phyloP scores from a whole-genome alignment of 202 grass and related monocot genomes.

The Musa balbisiana region DNA sequence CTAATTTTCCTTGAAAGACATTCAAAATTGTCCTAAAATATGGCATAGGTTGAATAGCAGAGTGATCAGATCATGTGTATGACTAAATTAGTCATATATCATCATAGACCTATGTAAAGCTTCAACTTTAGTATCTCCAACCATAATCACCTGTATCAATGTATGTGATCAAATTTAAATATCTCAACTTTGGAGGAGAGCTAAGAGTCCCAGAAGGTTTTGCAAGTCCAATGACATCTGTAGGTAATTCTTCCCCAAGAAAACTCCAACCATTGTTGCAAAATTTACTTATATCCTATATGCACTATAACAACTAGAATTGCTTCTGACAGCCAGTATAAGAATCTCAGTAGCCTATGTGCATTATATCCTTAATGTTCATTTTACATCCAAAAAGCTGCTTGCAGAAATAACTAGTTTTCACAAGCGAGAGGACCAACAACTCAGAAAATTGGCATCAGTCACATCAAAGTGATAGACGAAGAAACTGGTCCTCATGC shows the following conservation, averaged over 20 bases:
- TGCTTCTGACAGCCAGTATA: neutral
- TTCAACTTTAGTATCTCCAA: neutral
- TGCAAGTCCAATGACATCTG: neutral
- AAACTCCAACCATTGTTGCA: neutral
- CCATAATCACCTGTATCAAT: neutral
- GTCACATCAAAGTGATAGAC: too few species aligned
- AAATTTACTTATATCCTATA: too few species aligned
- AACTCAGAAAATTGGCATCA: neutral
- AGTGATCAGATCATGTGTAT: neutral
- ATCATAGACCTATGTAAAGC: neutral
- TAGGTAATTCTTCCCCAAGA: neutral
- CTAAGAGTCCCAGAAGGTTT: neutral
- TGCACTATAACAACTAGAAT: too few species aligned
- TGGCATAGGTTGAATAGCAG: neutral
- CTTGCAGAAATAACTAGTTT: neutral
- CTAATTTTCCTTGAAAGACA: neutral
- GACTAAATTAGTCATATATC: neutral
- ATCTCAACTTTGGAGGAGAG: neutral
- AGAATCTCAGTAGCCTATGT: neutral
- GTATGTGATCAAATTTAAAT: neutral
- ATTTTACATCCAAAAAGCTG: neutral
- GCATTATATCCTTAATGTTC: neutral
- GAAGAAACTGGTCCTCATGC: neutral
- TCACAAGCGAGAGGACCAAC: neutral
- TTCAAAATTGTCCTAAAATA: neutral